Conservation (phyloP, 495 filamentous ascomycete genomes). For the Ascobolus immersus region DNA sequence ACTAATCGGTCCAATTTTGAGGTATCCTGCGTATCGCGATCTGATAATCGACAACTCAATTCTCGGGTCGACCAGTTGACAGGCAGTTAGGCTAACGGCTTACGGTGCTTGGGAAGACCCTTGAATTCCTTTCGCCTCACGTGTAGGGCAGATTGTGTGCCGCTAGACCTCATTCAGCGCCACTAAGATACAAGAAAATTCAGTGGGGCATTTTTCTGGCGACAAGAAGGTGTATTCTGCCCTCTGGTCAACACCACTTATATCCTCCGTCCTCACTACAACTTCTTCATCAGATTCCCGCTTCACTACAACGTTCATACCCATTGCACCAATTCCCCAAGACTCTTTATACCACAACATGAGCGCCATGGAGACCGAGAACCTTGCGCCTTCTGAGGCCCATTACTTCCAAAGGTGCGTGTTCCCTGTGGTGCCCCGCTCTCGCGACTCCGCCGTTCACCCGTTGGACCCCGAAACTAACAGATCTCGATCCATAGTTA, state of each 20-base stretch:
- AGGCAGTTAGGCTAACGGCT: too few species aligned
- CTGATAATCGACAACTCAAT: too few species aligned
- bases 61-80: too few species aligned
- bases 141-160: too few species aligned
- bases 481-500: conserved; percentile 11
- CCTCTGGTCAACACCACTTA: background rate
- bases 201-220: conserved; percentile 4
- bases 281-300: conserved; percentile 2
- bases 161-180: too few species aligned
- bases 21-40: too few species aligned
- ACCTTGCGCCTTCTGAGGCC: conserved; percentile 15
- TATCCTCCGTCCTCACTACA: conserved; percentile 4
- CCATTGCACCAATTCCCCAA: background rate
- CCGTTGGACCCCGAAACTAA: background rate
- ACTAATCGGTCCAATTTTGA: too few species aligned
- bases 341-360: background rate
- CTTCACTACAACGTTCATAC: background rate
- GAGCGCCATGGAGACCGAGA: conserved; percentile 9
- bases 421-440: background rate
- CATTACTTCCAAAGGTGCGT: conserved; percentile 17
- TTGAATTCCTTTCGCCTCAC: too few species aligned
- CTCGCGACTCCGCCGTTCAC: background rate
- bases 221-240: conserved; percentile 5
- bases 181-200: too few species aligned
- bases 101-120: too few species aligned